Conservation (phyloP, 2,329 filamentous ascomycete genomes). For the Aspergillus neotritici region DNA sequence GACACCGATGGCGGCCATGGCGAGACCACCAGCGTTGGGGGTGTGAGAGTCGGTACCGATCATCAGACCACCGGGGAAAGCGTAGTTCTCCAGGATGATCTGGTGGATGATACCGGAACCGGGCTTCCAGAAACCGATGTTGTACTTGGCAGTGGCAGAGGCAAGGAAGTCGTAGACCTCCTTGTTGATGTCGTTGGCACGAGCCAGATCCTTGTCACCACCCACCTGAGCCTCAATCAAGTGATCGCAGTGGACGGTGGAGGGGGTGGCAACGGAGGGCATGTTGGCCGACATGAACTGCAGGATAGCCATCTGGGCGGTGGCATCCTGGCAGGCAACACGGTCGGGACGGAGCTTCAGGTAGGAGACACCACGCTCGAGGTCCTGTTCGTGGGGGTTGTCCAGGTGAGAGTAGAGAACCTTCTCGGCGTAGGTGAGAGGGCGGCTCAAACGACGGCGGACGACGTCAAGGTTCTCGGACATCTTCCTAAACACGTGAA, state of each 20-base stretch:
- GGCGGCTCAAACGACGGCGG: constrained; percentile 80
- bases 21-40: constrained; percentile 92
- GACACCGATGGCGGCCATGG: constrained; percentile 91
- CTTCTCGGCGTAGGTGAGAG: constrained; percentile 95
- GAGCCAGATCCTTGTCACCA: constrained; percentile 85
- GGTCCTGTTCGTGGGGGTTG: constrained; percentile 91
- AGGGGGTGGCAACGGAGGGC: constrained; percentile 87
- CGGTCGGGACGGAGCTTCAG: constrained; percentile 94
- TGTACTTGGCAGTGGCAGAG: constrained; percentile 93
- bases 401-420: constrained; percentile 98
- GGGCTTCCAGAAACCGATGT: constrained; percentile 99
- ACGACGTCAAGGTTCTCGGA: constrained; percentile 93
- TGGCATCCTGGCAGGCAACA: constrained; percentile 98
- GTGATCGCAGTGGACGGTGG: constrained; percentile 97
- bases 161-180: constrained; percentile 98
- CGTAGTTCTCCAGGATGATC: constrained; percentile 97
- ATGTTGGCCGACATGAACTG: constrained; percentile 99
- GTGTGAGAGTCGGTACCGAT: constrained; percentile 98
- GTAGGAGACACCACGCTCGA: constrained; percentile 92
- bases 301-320: constrained; percentile 98
- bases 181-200: constrained; percentile 92
- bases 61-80: constrained; percentile 95
- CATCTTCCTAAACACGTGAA: constrained; percentile 69
- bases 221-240: constrained; percentile 97
- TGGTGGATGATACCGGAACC: constrained; percentile 99